These are phyloP conservation scores for Fusarium stilboides DNA, from an alignment of 2,329 filamentous ascomycete species.

Conservation along the genomic window DNA sequence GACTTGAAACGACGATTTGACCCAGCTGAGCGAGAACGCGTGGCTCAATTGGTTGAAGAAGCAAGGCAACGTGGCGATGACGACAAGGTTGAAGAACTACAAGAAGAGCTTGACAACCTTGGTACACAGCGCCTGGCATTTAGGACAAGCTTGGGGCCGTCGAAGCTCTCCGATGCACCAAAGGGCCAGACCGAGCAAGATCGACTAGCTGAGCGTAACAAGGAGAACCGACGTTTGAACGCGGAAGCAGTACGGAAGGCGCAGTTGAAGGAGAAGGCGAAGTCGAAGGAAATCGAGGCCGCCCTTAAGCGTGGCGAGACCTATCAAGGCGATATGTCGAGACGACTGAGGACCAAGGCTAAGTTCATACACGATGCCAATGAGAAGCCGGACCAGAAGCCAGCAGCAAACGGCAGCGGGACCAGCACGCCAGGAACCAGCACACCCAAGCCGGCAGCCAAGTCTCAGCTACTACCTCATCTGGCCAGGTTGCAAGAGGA, in stretches of 20 bases:
- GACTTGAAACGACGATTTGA: constrained; percentile 77
- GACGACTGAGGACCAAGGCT: constrained; percentile 76
- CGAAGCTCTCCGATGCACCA: constrained; percentile 66
- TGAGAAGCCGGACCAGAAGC: constrained; percentile 63
- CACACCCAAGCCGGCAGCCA: constrained; percentile 65
- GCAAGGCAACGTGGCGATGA: constrained; percentile 76
- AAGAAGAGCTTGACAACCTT: constrained; percentile 74
- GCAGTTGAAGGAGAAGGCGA: constrained; percentile 83
- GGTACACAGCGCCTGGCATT: constrained; percentile 82
- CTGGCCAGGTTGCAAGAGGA: constrained; percentile 68
- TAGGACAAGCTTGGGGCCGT: constrained; percentile 71
- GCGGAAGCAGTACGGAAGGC: constrained; percentile 92
- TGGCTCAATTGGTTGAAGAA: constrained; percentile 76
- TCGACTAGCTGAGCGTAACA: constrained; percentile 85
- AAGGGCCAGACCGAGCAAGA: constrained; percentile 79
- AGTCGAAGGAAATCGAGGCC: constrained; percentile 71
- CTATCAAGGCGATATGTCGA: constrained; percentile 70
- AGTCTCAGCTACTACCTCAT: constrained; percentile 63
- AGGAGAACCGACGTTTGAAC: constrained; percentile 86
- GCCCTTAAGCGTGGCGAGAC: constrained; percentile 75
- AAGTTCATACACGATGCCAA: constrained; percentile 78
- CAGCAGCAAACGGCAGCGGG: constrained; percentile 65
- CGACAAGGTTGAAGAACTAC: constrained; percentile 67
- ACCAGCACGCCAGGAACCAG: constrained; percentile 67
- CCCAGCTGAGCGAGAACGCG: constrained; percentile 76